Percentiles rank a stretch among this genome's conserved stretches.
These are phyloP conservation scores for Plasmodium billcollinsi DNA, from an alignment of 169 alveolate species.

Conservation along the genomic window DNA sequence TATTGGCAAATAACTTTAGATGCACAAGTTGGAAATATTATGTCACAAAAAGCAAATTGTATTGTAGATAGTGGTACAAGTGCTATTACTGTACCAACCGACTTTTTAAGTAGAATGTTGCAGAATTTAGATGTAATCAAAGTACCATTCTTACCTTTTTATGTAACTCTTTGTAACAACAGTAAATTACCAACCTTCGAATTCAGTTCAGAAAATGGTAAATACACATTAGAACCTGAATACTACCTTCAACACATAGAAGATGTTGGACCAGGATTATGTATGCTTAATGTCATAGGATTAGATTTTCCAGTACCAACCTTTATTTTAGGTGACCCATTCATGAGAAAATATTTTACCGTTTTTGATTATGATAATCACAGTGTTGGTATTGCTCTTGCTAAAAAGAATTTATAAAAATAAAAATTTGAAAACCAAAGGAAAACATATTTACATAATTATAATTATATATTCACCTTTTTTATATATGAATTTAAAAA, in stretches of 20 bases:
- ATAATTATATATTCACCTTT: too few species aligned
- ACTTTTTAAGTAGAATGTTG: conserved; percentile 9
- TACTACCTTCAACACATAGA: conserved; percentile 14
- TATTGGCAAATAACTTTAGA: conserved; percentile 65
- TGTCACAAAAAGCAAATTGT: conserved; percentile 9
- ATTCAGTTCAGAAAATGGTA: conserved; percentile 9
- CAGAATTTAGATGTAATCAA: not conserved
- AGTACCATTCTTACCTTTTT: conserved; percentile 50
- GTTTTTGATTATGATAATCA: conserved; percentile 63
- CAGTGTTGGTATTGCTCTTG: conserved; percentile 60
- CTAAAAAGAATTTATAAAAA: conserved; percentile 14
- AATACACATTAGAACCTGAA: conserved; percentile 55
- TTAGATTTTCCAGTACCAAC: conserved; percentile 11
- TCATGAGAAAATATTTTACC: conserved; percentile 74
- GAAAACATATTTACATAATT: not conserved
- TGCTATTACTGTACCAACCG: conserved; percentile 40
- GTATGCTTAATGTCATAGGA: not conserved
- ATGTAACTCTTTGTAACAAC: conserved; percentile 18
- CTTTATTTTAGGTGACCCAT: conserved; percentile 72
- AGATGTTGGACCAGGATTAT: conserved; percentile 1
- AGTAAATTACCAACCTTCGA: conserved; percentile 19
- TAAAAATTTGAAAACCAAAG: not conserved
- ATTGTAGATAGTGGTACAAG: conserved; percentile 72
- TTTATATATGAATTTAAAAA: too few species aligned
- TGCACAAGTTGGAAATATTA: conserved; percentile 17